Percentiles rank a stretch among this genome's conserved stretches.
Conservation (phyloP, 257 asterid species). For the Solanum paucissectum region DNA sequence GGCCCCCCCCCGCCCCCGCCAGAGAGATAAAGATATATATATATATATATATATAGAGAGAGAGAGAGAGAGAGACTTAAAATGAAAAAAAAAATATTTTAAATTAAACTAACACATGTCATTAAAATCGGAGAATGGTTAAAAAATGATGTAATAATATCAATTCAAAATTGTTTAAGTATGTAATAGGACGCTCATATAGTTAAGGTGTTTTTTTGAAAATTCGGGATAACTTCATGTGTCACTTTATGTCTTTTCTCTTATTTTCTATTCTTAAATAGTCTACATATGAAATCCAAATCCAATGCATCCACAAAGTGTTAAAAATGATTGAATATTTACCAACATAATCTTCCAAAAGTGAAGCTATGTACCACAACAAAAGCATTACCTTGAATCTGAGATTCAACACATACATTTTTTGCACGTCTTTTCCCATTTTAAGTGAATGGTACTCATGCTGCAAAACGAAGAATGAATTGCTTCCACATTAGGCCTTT, state of each 20-base stretch:
- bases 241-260: background rate
- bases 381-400: background rate
- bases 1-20: too few relatives aligned
- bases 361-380: background rate
- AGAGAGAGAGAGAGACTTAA: too few relatives aligned
- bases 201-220: too few relatives aligned
- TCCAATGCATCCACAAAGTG: background rate
- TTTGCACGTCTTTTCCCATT: background rate
- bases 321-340: background rate
- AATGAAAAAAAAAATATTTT: too few relatives aligned
- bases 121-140: background rate
- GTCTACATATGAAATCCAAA: background rate
- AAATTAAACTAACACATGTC: background rate
- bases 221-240: too few relatives aligned
- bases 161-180: background rate
- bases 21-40: too few relatives aligned
- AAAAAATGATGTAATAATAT: too few relatives aligned
- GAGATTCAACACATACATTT: background rate
- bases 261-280: background rate
- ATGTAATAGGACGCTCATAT: background rate
- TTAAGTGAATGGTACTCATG: background rate
- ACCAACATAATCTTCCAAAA: background rate
- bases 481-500: background rate
- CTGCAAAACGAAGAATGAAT: background rate
- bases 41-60: too few relatives aligned